Base-by-base conservation (phyloP, 2,329 filamentous ascomycete genomes). In the Penicillium sp. region DNA sequence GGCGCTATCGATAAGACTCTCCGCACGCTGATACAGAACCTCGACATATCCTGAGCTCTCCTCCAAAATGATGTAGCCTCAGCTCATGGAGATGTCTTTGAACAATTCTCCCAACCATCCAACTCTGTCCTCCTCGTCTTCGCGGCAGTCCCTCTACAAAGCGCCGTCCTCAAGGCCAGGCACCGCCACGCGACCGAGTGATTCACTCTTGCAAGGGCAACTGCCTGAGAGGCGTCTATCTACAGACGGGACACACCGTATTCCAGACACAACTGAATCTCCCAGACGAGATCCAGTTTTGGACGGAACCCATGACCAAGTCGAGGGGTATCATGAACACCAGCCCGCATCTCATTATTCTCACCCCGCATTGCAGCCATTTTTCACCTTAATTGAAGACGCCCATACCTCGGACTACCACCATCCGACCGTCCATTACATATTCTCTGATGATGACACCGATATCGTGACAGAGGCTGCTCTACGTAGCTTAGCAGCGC, bases 391-490 rank as follows among this genome's bases (percentile, higher is more conserved):
- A 35, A 78, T 97, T 56, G 83, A 88, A 64, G 90, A 95, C 68
- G 73, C 79, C 10, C 80, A 82, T n/a, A 84, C 81, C 8, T 80
- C 82, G 60, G 81, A 88, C 38, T 87, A 89, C 54, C 79, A 89
- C 62, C 91, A 97, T 67, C 93, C 92, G 1, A 83, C 82, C 45
- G 83, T 95, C 1, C 89, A 92, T 73, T 97, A 97, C 73, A 80
- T 97, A 64, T 97, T 99, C 74, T 82, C 82, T 60, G 91, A 97
- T 69, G 93, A 97, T 70, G 90, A 96, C 64, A 81, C 84, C 2
- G 87, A 91, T 39, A 75, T 87, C 37, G 76, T 95, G 31, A 87
- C 87, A 1, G 78, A 82, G 31, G 84, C 87, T 2, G 78, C 79
- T 4, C 69, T 84, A 51, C 75, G 77, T 29, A 76, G 77, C 16